Conservation (phyloP, 192 early-diverging fungal species). For the Rhizophlyctis rosea region DNA sequence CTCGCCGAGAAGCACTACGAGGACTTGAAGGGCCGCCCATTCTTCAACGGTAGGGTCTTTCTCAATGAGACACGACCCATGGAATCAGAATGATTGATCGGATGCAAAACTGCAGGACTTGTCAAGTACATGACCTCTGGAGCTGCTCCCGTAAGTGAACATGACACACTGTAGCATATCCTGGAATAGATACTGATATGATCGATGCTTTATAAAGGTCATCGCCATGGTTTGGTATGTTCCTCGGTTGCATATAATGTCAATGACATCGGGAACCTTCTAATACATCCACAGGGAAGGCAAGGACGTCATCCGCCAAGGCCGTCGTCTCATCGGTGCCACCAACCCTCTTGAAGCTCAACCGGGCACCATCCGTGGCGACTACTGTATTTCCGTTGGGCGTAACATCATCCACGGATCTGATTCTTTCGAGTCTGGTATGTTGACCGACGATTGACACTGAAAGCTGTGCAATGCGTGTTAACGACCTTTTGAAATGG, state of each 20-base stretch:
- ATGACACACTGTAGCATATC: too few species aligned
- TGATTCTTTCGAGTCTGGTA: constrained; percentile 68
- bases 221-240: constrained; percentile 30
- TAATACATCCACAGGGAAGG: constrained; percentile 11
- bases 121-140: constrained; percentile 93
- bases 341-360: constrained; percentile 82
- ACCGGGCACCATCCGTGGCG: constrained; percentile 88
- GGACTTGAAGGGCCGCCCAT: constrained; percentile 78
- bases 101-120: constrained; percentile 71
- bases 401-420: constrained; percentile 84
- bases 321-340: constrained; percentile 84
- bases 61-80: too few species aligned
- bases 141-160: constrained; percentile 69
- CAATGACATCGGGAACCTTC: not conserved
- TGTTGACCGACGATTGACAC: not conserved
- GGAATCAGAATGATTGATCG: too few species aligned
- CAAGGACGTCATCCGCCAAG: constrained; percentile 72
- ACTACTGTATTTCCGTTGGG: constrained; percentile 57
- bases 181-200: too few species aligned
- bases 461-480: not conserved
- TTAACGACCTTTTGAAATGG: too few species aligned
- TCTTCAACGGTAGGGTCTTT: too few species aligned
- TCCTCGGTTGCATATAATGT: too few species aligned
- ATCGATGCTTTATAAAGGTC: too few species aligned
- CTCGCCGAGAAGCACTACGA: constrained; percentile 85